Percentiles rank a stretch among this genome's conserved stretches.
These are phyloP conservation scores for Mycosphaerella sp. DNA, from an alignment of 2,329 filamentous ascomycete genomes.

Conservation along the genomic window DNA sequence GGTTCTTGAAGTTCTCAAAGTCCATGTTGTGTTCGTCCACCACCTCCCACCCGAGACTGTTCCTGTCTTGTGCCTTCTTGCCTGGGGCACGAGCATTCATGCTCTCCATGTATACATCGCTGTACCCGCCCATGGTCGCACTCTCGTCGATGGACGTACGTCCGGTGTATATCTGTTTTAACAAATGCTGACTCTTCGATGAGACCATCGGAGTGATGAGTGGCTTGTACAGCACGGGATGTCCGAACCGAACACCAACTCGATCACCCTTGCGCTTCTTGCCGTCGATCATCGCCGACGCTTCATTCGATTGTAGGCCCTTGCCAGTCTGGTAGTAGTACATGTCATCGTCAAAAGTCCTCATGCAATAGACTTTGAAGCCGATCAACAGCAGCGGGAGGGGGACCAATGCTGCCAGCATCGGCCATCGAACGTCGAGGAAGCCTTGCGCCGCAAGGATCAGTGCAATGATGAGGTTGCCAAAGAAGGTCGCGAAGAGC, in stretches of 20 bases:
- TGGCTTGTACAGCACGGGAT: conserved; percentile 82
- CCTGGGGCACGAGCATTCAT: conserved; percentile 61
- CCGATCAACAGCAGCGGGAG: conserved; percentile 68
- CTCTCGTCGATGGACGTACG: conserved; percentile 59
- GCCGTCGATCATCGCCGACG: conserved; percentile 32
- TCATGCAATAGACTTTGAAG: conserved; percentile 82
- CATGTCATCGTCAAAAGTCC: conserved; percentile 68
- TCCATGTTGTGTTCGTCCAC: conserved; percentile 81
- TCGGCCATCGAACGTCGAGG: conserved; percentile 41
- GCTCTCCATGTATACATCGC: conserved; percentile 75
- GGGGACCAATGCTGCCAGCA: conserved; percentile 61
- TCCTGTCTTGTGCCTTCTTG: conserved; percentile 42
- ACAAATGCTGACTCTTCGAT: conserved; percentile 76
- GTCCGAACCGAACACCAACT: conserved; percentile 72
- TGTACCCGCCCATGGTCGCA: conserved; percentile 61
- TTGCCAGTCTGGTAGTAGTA: conserved; percentile 70
- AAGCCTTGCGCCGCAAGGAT: conserved; percentile 56
- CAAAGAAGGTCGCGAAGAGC: conserved; percentile 70
- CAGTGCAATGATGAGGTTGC: conserved; percentile 70
- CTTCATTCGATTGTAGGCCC: conserved; percentile 39
- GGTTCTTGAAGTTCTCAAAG: conserved; percentile 86
- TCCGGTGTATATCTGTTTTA: conserved; percentile 80
- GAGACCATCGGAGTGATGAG: conserved; percentile 95
- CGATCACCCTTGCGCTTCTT: conserved; percentile 53
- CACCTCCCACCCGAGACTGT: conserved; percentile 61